phyloP scores from a whole-genome alignment of 1,139 yeast genomes.

The Lodderomyces margitis region DNA sequence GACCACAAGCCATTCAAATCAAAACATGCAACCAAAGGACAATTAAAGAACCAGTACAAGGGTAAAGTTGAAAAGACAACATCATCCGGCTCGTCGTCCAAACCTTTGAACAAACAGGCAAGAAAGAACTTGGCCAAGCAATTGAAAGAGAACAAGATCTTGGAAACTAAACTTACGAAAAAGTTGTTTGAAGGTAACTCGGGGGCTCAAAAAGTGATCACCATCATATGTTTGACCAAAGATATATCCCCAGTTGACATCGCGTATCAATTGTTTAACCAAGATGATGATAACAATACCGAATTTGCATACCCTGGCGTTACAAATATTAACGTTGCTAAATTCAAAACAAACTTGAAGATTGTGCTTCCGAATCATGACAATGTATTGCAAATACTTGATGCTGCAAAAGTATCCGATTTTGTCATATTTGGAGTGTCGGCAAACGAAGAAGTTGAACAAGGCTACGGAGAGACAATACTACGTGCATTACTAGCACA shows the following conservation, averaged over 20 bases:
- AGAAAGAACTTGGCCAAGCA: constrained; percentile 81
- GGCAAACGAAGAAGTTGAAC: constrained; percentile 79
- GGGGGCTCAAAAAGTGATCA: constrained; percentile 81
- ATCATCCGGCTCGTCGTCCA: constrained; percentile 30
- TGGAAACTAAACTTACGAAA: constrained; percentile 49
- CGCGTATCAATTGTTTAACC: constrained; percentile 48
- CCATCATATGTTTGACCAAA: constrained; percentile 74
- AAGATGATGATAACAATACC: constrained; percentile 29
- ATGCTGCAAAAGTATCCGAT: constrained; percentile 87
- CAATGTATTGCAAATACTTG: constrained; percentile 68
- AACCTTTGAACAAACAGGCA: constrained; percentile 60
- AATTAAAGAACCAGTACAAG: constrained; percentile 71
- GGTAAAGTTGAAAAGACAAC: constrained; percentile 78
- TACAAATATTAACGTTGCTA: constrained; percentile 47
- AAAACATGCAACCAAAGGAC: constrained; percentile 88
- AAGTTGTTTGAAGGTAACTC: constrained; percentile 75
- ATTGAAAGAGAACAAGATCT: constrained; percentile 67
- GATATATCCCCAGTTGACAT: constrained; percentile 65
- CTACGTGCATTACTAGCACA: constrained; percentile 86
- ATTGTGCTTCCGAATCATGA: constrained; percentile 71
- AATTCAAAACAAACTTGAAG: constrained; percentile 75
- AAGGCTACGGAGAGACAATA: constrained; percentile 79
- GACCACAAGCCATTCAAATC: constrained; percentile 89
- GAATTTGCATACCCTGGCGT: constrained; percentile 47
- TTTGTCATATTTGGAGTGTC: constrained; percentile 84